A percentile compares a stretch with the other conserved stretches of the same genome.
These are phyloP conservation scores for Chlorencoelia australis DNA, from an alignment of 2,329 filamentous ascomycete genomes.

Conservation along the genomic window DNA sequence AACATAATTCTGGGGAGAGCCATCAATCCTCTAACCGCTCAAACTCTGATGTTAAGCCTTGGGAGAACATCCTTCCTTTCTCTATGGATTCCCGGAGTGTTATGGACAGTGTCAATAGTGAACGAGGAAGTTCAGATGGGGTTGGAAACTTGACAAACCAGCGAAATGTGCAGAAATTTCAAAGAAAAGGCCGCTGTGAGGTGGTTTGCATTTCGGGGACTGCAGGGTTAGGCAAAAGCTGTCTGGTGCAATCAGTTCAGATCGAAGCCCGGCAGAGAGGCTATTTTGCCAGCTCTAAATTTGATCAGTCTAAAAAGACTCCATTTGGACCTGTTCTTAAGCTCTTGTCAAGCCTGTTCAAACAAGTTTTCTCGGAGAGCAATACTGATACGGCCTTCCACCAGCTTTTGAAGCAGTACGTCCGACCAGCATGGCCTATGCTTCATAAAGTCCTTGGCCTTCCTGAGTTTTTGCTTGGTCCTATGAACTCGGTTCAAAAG, in stretches of 20 bases:
- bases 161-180: slow-evolving; percentile 38
- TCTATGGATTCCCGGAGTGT: slow-evolving; percentile 17
- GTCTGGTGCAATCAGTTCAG: slow-evolving; percentile 52
- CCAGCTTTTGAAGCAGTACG: slow-evolving; percentile 48
- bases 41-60: slow-evolving; percentile 12
- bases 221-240: slow-evolving; percentile 55
- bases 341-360: slow-evolving; percentile 55
- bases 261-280: slow-evolving; percentile 50
- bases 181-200: slow-evolving; percentile 52
- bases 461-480: slow-evolving; percentile 58
- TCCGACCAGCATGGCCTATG: slow-evolving; percentile 54
- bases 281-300: slow-evolving; percentile 57
- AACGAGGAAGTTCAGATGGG: slow-evolving; percentile 19
- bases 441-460: slow-evolving; percentile 51
- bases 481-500: slow-evolving; percentile 7
- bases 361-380: slow-evolving; percentile 56
- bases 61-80: slow-evolving; percentile 21
- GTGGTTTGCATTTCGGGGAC: slow-evolving; percentile 51
- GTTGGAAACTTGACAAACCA: slow-evolving; percentile 21
- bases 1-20: slow-evolving; percentile 17
- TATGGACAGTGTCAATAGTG: slow-evolving; percentile 13
- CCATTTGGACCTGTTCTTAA: slow-evolving; percentile 55
- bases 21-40: slow-evolving; percentile 11
- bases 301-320: slow-evolving; percentile 49
- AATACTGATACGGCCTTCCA: slow-evolving; percentile 57